Evolutionary conservation across 768 basidiomycete species (phyloP), one percentile per base, ranked within the genome.

Genomic region (Peribolospora kevripleyi): DNA sequence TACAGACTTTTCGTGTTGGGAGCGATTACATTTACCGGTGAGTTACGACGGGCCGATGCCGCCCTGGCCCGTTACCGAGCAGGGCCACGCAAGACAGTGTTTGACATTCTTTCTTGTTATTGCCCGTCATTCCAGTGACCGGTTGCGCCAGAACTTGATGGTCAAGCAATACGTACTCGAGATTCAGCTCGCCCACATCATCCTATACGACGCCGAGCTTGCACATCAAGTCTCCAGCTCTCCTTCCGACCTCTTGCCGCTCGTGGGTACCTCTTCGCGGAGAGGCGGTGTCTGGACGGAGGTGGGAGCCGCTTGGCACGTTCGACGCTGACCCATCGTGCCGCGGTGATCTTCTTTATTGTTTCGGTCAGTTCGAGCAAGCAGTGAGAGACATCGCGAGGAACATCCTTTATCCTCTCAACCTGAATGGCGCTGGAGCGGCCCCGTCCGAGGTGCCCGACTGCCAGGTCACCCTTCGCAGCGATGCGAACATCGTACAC

Each of bases 21-120:
- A 82, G 82, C 59, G 82, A 85, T 63, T 97, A 88, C 70, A 77
- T 84, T 53, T 97, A 97, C 69, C 75, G 90, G 87, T 81, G 55
- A 56, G 75, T 62, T 10, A 5, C 41, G 13, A 11, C n/a, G n/a
- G n/a, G n/a, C n/a, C n/a, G n/a, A n/a, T n/a, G n/a, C n/a, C n/a
- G n/a, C n/a, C n/a, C n/a, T n/a, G n/a, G n/a, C n/a, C n/a, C n/a
- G n/a, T n/a, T n/a, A n/a, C n/a, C 41, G 13, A 11, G 6, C 6
- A 25, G 14, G 7, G 25, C 3, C 50, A 9, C 14, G 25, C 7
- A 41, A 11, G 10, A 50, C 6, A 47, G 46, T 11, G 36, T 43
- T 13, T 9, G 36, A 42, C 11, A 2, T 45, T 43, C 7, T 38
- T 39, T 45, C 6, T 53, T 48, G 52, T 46, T 38, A 9, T 6